Evolutionary conservation across 805 yeast genomes (phyloP), one percentile per base, ranked within the genome.

Genomic region (Ascoidea asiatica): DNA sequence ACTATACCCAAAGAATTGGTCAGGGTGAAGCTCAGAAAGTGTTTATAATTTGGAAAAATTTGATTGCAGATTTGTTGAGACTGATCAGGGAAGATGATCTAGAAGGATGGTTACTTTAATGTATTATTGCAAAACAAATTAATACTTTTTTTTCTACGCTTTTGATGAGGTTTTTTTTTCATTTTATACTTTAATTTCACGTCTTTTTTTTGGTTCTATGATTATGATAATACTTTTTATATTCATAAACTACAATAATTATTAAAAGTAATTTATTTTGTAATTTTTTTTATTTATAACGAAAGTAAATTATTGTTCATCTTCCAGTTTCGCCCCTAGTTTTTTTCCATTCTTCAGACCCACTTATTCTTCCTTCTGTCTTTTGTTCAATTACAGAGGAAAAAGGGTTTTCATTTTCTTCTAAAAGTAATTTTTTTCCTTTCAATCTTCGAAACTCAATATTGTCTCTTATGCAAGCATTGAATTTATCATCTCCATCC

Each of bases 301-400:
- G n/a, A n/a, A n/a, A n/a, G n/a, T n/a, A n/a, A n/a, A n/a, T n/a
- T n/a, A n/a, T n/a, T n/a, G n/a, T n/a, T 46, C 43, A 56, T 21
- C 44, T 44, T 11, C 94, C 95, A 45, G 64, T 75, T 58, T 89
- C 97, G 1, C 95, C 95, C 53, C 97, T 66, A 0, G 67, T 48
- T n/a, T 63, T 56, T 1, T 82, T 81, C 97, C 97, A 89, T 40
- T 69, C 81, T 0, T 66, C 70, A 4, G 75, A 67, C 0, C 97
- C 97, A 42, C 88, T 79, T 56, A 84, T 81, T 46, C 97, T 57
- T 21, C 70, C 70, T 37, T 50, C 55, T 33, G 58, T 58, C 2
- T 44, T 51, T 33, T 46, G 45, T 43, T 57, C 61, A 17, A 38
- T 38, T 42, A 49, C 52, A 8, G 46, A 20, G 4, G n/a, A 21